These are phyloP conservation scores for Fusarium sp. DNA, from an alignment of 2,329 filamentous ascomycete genomes.

Conservation along the genomic window DNA sequence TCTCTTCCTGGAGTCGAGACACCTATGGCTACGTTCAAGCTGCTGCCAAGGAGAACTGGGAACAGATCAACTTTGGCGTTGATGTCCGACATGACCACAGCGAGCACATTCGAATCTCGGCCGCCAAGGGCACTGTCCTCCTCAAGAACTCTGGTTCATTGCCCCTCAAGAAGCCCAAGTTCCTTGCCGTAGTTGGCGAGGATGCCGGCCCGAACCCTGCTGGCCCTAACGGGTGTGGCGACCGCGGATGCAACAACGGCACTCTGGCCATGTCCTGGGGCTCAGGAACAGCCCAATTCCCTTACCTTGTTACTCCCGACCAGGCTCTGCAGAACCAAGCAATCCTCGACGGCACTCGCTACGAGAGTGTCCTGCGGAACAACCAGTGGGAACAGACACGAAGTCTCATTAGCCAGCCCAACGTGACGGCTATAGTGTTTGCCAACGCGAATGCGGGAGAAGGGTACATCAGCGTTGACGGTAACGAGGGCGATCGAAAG, in stretches of 20 bases:
- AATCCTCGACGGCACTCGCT: constrained; percentile 64
- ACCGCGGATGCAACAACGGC: constrained; percentile 70
- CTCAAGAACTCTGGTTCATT: constrained; percentile 85
- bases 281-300: constrained; percentile 77
- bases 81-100: constrained; percentile 85
- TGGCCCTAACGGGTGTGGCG: constrained; percentile 82
- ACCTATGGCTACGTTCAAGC: constrained; percentile 77
- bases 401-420: constrained; percentile 68
- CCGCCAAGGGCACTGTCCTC: constrained; percentile 83
- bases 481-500: constrained; percentile 87
- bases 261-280: constrained; percentile 84
- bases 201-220: constrained; percentile 80
- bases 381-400: constrained; percentile 70
- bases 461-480: constrained; percentile 84
- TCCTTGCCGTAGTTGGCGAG: constrained; percentile 81
- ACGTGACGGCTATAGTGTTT: constrained; percentile 83
- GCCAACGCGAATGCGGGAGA: constrained; percentile 90
- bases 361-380: constrained; percentile 76
- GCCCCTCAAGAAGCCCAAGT: constrained; percentile 81
- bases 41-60: constrained; percentile 68
- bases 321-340: constrained; percentile 74
- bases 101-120: constrained; percentile 78
- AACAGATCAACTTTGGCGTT: constrained; percentile 81
- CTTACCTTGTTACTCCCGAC: constrained; percentile 80
- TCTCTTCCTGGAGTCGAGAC: constrained; percentile 86